These are phyloP conservation scores for Leptomonas pyrrhocoris DNA, from an alignment of 208 protist species.

Conservation along the genomic window DNA sequence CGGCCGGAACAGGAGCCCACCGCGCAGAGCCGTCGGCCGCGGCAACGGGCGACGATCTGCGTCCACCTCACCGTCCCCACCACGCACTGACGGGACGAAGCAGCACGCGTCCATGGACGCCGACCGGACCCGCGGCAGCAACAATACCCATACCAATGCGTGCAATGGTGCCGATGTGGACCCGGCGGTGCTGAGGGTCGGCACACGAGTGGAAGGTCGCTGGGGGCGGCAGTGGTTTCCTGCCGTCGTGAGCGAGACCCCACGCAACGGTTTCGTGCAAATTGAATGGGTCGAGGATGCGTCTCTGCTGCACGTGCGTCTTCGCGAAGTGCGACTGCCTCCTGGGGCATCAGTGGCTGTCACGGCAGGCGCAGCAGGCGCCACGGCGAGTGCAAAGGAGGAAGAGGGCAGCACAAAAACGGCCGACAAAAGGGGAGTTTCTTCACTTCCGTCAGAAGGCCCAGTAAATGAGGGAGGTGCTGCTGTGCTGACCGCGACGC, in stretches of 20 bases:
- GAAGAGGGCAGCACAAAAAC: not conserved
- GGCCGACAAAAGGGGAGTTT: too few species aligned
- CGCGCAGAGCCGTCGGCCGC: too few species aligned
- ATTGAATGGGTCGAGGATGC: conserved; percentile 66
- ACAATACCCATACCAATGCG: not conserved
- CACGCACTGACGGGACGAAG: not conserved
- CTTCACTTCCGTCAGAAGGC: not conserved
- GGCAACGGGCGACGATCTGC: not conserved
- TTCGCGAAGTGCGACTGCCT: conserved; percentile 54
- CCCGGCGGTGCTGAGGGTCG: conserved; percentile 24
- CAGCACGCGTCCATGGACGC: not conserved
- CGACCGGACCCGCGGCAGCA: not conserved
- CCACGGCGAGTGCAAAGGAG: not conserved
- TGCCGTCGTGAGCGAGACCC: conserved; percentile 44
- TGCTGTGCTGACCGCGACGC: conserved; percentile 25
- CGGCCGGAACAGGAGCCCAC: too few species aligned
- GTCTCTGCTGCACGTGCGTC: conserved; percentile 53
- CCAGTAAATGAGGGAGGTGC: not conserved
- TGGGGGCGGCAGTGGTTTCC: conserved; percentile 67
- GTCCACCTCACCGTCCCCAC: conserved; percentile 5
- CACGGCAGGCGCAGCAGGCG: not conserved
- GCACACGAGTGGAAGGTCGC: conserved; percentile 56
- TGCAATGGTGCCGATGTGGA: not conserved
- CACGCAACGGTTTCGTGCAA: conserved; percentile 66
- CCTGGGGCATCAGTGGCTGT: not conserved